A percentile compares a stretch with the other conserved stretches of the same genome.
These are phyloP conservation scores for Solanum okadae DNA, from an alignment of 257 asterid species.

Conservation along the genomic window DNA sequence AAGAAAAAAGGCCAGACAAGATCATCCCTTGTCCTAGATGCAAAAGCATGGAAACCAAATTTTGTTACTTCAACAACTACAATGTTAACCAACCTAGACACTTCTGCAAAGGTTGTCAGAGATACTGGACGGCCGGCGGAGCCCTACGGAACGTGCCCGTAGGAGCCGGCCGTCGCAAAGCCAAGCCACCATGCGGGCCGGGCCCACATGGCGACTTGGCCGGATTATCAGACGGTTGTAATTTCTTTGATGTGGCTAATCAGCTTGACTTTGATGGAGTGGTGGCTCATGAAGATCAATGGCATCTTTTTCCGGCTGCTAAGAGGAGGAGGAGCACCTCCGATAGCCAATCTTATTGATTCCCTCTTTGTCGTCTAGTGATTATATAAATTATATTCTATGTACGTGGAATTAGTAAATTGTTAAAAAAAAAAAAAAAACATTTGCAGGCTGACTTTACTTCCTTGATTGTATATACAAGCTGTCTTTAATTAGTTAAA, in stretches of 20 bases:
- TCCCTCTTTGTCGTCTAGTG: conserved; percentile 29
- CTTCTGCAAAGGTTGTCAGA: conserved; percentile 75
- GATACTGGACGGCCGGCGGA: conserved; percentile 94
- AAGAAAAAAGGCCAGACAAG: conserved; percentile 62
- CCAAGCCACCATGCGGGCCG: conserved; percentile 41
- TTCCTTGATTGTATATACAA: conserved; percentile 12
- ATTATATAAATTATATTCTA: neutral
- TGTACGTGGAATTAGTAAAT: neutral
- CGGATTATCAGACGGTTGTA: conserved; percentile 33
- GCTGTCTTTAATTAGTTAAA: conserved; percentile 7
- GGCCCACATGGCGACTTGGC: conserved; percentile 5
- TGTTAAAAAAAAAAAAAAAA: neutral
- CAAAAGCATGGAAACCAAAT: conserved; percentile 81
- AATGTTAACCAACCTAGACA: conserved; percentile 86
- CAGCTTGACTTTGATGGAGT: conserved; percentile 36
- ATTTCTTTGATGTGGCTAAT: conserved; percentile 34
- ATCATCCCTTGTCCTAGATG: conserved; percentile 78
- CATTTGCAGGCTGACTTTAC: conserved; percentile 9
- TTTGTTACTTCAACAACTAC: conserved; percentile 81
- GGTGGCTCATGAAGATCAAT: conserved; percentile 28
- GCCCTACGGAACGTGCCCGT: conserved; percentile 75
- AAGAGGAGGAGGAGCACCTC: conserved; percentile 65
- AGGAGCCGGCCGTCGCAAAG: conserved; percentile 82
- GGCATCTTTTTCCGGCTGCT: conserved; percentile 20
- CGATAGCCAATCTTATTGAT: conserved; percentile 44